Percentiles rank a stretch among this genome's conserved stretches.
These are phyloP conservation scores for Boletus sp. DNA, from an alignment of 768 basidiomycete species.

Conservation along the genomic window DNA sequence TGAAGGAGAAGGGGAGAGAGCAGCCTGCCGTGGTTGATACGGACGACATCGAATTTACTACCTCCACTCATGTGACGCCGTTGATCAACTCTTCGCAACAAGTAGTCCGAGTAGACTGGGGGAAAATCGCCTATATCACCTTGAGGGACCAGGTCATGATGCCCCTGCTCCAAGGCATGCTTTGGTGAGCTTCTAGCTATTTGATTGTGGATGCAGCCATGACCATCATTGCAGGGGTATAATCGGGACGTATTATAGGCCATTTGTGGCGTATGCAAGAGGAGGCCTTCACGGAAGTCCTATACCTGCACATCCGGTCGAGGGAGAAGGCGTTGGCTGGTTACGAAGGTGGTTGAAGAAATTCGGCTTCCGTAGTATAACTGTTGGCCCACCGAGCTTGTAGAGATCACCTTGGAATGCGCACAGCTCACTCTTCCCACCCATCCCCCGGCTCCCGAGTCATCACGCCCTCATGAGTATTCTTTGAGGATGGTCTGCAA, in stretches of 20 bases:
- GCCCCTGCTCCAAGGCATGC: conserved; percentile 62
- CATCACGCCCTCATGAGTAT: not conserved
- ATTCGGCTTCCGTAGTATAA: conserved; percentile 29
- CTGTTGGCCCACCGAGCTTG: conserved; percentile 26
- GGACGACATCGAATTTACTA: conserved; percentile 20
- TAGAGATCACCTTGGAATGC: conserved; percentile 3
- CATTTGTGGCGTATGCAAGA: conserved; percentile 26
- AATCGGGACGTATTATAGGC: conserved; percentile 32
- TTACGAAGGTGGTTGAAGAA: conserved; percentile 29
- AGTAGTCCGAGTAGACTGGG: conserved; percentile 54
- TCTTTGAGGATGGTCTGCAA: not conserved
- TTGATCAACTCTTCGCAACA: conserved; percentile 31
- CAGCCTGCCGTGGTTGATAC: conserved; percentile 8
- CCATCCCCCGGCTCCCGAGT: too few species aligned
- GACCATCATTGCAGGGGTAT: conserved; percentile 24
- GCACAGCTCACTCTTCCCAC: too few species aligned
- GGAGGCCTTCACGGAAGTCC: conserved; percentile 15
- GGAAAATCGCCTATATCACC: conserved; percentile 59
- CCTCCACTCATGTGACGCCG: conserved; percentile 30
- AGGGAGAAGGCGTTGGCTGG: conserved; percentile 33
- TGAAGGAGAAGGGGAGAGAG: conserved; percentile 35
- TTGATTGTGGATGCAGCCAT: not conserved
- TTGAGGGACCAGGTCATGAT: conserved; percentile 66
- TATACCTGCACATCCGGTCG: conserved; percentile 13
- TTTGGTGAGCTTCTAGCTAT: conserved; percentile 49